Evolutionary conservation across 441 rosid species (phyloP).

Genomic region (Metrosideros polymorpha): DNA sequence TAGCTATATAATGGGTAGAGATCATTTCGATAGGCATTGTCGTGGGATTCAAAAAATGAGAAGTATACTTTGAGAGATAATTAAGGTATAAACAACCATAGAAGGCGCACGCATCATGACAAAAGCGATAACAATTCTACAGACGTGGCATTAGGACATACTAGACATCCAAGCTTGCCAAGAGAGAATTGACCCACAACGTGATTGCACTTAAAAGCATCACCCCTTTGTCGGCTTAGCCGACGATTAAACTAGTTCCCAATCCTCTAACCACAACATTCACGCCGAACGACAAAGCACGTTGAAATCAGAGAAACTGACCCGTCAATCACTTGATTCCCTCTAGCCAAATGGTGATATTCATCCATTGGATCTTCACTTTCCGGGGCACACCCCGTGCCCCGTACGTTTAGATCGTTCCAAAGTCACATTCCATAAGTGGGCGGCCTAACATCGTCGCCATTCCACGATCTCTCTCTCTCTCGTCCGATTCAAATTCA

Average conservation of each 20-base stretch:
- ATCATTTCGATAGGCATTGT: not conserved
- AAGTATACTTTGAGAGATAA: not conserved
- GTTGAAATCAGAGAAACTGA: not conserved
- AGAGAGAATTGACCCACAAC: not conserved
- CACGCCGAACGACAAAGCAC: not conserved
- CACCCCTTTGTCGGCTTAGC: too few species aligned
- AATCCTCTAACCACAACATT: not conserved
- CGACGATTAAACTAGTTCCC: not conserved
- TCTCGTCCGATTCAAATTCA: not conserved
- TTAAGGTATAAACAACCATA: accelerated
- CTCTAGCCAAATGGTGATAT: not conserved
- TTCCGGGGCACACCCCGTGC: not conserved
- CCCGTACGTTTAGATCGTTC: not conserved
- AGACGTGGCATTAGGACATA: not conserved
- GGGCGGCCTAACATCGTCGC: not conserved
- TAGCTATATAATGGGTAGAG: not conserved
- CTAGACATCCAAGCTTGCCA: too few species aligned
- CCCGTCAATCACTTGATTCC: too few species aligned
- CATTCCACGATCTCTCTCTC: too few species aligned
- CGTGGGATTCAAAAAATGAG: not conserved
- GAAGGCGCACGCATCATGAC: not conserved
- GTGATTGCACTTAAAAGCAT: not conserved
- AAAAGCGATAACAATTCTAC: not conserved
- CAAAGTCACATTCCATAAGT: not conserved
- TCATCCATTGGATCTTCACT: not conserved